These are phyloP conservation scores for Alternaria postmessia DNA, from an alignment of 2,329 filamentous ascomycete species.

Conservation along the genomic window DNA sequence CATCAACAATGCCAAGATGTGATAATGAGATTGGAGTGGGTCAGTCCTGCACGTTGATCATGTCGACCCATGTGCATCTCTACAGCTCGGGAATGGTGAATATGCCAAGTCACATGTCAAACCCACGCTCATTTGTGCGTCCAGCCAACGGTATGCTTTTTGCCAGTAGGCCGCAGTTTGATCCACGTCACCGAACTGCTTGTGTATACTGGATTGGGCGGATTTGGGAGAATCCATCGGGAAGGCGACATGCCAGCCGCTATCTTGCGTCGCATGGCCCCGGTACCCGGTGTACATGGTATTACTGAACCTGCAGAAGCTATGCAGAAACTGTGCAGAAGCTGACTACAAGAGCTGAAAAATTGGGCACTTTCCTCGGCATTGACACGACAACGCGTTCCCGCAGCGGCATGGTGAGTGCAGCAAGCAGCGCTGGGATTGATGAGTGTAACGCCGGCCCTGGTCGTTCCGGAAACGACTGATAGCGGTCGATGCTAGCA, in stretches of 20 bases:
- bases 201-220: constrained; percentile 4
- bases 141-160: constrained; percentile 11
- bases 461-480: constrained; percentile 5
- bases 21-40: constrained; percentile 11
- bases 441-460: constrained; percentile 6
- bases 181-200: constrained; percentile 2
- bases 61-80: constrained; percentile 9
- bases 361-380: background rate
- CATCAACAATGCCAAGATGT: constrained; percentile 9
- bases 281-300: constrained; percentile 8
- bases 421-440: background rate
- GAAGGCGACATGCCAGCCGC: background rate
- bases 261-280: background rate
- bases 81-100: constrained; percentile 4
- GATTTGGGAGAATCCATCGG: background rate
- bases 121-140: constrained; percentile 1
- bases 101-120: constrained; percentile 11
- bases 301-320: constrained; percentile 12
- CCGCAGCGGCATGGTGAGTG: constrained; percentile 2
- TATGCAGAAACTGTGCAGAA: constrained; percentile 5
- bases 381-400: constrained; percentile 8
- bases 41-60: constrained; percentile 11
- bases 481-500: constrained; percentile 8
- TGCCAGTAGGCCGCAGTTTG: constrained; percentile 2
- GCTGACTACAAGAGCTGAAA: constrained; percentile 11